Conservation (phyloP, 2,329 filamentous ascomycete genomes). For the Onygena corvina region DNA sequence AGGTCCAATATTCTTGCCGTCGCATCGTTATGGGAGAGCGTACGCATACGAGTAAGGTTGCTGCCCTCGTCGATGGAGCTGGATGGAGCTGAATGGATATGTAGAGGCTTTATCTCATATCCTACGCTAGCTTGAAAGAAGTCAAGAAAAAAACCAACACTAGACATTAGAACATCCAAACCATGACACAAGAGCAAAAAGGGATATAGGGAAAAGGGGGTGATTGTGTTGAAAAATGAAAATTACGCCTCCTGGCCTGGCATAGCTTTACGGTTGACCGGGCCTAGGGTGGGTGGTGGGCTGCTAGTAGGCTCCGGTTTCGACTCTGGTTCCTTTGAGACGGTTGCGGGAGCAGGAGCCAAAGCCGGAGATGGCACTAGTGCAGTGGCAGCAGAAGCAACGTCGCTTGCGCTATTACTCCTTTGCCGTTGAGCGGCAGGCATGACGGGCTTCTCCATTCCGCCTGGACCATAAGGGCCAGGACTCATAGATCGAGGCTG, state of each 20-base stretch:
- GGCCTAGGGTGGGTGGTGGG: conserved; percentile 30
- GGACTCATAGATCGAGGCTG: conserved; percentile 36
- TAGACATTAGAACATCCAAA: conserved; percentile 4
- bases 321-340: neutral
- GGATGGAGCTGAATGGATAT: neutral
- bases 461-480: conserved; percentile 33
- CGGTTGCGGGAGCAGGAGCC: neutral
- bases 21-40: neutral
- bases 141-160: neutral
- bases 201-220: conserved; percentile 1
- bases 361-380: conserved; percentile 12
- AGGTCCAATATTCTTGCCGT: neutral
- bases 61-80: neutral
- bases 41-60: neutral
- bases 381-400: conserved; percentile 13
- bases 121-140: neutral
- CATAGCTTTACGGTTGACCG: conserved; percentile 45
- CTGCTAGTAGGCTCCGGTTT: conserved; percentile 10
- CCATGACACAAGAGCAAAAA: neutral
- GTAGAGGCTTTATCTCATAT: neutral
- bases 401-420: conserved; percentile 35
- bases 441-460: conserved; percentile 32
- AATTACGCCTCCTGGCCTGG: conserved; percentile 36
- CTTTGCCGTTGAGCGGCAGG: conserved; percentile 29
- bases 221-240: conserved; percentile 16